These are phyloP conservation scores for Coprinopsis strossmayeri DNA, from an alignment of 768 basidiomycete genomes.

Conservation along the genomic window DNA sequence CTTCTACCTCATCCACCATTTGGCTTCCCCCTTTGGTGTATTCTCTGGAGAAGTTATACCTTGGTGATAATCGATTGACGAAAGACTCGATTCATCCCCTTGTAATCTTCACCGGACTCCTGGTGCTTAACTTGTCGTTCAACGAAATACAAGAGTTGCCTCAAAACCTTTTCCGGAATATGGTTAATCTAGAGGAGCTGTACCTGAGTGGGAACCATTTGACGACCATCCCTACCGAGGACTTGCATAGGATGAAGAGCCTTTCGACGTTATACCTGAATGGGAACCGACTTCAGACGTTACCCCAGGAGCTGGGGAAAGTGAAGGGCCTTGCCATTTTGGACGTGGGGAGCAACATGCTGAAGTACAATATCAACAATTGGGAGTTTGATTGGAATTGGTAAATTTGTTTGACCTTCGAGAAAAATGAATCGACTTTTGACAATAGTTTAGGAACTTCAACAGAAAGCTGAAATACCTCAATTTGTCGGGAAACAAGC, in stretches of 20 bases:
- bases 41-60: slow-evolving; percentile 71
- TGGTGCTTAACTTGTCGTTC: slow-evolving; percentile 86
- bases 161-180: slow-evolving; percentile 61
- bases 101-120: slow-evolving; percentile 69
- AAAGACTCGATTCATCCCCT: slow-evolving; percentile 75
- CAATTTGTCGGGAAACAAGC: slow-evolving; percentile 95
- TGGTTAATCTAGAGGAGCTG: slow-evolving; percentile 70
- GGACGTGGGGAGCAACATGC: slow-evolving; percentile 88
- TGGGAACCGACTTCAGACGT: slow-evolving; percentile 86
- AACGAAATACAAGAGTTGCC: slow-evolving; percentile 93
- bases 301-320: slow-evolving; percentile 87
- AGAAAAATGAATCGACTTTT: too few species aligned
- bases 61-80: slow-evolving; percentile 84
- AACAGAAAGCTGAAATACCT: slow-evolving; percentile 90
- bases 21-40: slow-evolving; percentile 41
- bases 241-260: slow-evolving; percentile 63
- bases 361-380: slow-evolving; percentile 97
- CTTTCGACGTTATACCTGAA: slow-evolving; percentile 82
- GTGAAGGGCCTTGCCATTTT: slow-evolving; percentile 71
- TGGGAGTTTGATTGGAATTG: slow-evolving; percentile 99
- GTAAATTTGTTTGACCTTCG: too few species aligned
- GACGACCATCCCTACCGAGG: slow-evolving; percentile 84
- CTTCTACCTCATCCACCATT: slow-evolving; percentile 16
- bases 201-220: slow-evolving; percentile 96
- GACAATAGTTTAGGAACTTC: slow-evolving; percentile 94